Base-by-base conservation (phyloP, 2,329 filamentous ascomycete genomes). In the Fonsecaea pedrosoi region DNA sequence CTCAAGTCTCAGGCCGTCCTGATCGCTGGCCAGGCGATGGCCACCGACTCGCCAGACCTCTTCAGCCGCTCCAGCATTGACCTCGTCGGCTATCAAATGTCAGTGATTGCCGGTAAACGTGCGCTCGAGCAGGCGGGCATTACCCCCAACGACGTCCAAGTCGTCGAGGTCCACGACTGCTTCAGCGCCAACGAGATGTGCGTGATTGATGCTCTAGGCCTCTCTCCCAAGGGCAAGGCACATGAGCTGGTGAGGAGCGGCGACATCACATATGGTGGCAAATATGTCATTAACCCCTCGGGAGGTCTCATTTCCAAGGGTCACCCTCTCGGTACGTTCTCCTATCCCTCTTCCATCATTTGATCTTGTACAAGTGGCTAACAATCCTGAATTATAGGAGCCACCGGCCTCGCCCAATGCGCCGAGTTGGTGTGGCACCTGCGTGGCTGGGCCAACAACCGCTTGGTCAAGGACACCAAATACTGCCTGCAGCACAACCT, bases 141-240 rank as follows among this genome's bases (percentile, higher is more conserved):
- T 2, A 81, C 81, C 4, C 82, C 91, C 0, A 79, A 82, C 38
- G 91, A 96, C 71, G 85, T 94, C 70, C 88, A 90, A 75, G 91
- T 98, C 15, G 93, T 92, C 75, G 94, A 98, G 82, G 84, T 98
- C 68, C 95, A 98, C 80, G 95, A 98, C 82, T 98, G 95, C 83
- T 98, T 98, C 85, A 93, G 89, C 18, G 89, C 94, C 32, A 98
- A 98, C 78, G 92, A 98, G 83, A 91, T 98, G 90, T 86, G 95
- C 60, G 89, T 89, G 1, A 89, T 98, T 59, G 94, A 98, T 77
- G 92, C 92, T 0, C 85, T 98, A 0, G 93, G 92, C 1, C 85
- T 98, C 10, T 87, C 85, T 48, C 88, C 88, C 66, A 87, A 85
- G 13, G 94, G 94, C 15, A 94, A 92, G 78, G 95, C 94, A 0